A percentile compares a stretch with the other conserved stretches of the same genome.
These are phyloP conservation scores for Phallus indusiatus DNA, from an alignment of 768 basidiomycete genomes.

Conservation along the genomic window DNA sequence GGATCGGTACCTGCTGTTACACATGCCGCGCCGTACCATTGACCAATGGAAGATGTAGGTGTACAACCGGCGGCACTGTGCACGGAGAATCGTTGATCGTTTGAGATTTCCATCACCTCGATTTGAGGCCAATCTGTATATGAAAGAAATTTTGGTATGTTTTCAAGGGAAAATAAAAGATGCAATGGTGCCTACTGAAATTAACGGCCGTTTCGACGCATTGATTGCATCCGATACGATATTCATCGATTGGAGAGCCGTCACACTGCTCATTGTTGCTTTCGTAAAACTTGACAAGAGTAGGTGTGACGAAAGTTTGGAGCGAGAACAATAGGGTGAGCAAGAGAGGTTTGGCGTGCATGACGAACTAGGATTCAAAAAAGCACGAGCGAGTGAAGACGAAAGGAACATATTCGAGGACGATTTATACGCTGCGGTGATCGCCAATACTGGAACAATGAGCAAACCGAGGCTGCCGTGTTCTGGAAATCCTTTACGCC, in stretches of 20 bases:
- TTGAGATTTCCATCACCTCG: not conserved
- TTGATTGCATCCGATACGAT: not conserved
- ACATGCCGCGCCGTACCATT: not conserved
- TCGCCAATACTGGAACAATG: too few species aligned
- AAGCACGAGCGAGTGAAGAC: not conserved
- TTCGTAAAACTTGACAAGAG: not conserved
- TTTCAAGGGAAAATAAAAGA: not conserved
- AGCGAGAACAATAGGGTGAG: not conserved
- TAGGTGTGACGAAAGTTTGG: not conserved
- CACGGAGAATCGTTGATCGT: not conserved
- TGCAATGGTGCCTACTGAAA: not conserved
- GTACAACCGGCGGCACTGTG: not conserved
- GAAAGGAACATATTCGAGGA: too few species aligned
- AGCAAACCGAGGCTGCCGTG: too few species aligned
- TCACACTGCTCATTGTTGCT: not conserved
- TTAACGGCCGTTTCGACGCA: not conserved
- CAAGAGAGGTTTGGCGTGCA: not conserved
- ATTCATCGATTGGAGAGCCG: not conserved
- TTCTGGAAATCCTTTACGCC: too few species aligned
- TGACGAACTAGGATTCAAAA: not conserved
- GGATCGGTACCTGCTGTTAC: not conserved
- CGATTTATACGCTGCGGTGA: not conserved
- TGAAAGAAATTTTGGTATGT: not conserved
- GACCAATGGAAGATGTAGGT: not conserved
- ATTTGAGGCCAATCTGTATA: not conserved